Percentiles rank a stretch among this genome's conserved stretches.
Evolutionary conservation across 208 protist species (phyloP).

Genomic region (Trypanosoma vivax): DNA sequence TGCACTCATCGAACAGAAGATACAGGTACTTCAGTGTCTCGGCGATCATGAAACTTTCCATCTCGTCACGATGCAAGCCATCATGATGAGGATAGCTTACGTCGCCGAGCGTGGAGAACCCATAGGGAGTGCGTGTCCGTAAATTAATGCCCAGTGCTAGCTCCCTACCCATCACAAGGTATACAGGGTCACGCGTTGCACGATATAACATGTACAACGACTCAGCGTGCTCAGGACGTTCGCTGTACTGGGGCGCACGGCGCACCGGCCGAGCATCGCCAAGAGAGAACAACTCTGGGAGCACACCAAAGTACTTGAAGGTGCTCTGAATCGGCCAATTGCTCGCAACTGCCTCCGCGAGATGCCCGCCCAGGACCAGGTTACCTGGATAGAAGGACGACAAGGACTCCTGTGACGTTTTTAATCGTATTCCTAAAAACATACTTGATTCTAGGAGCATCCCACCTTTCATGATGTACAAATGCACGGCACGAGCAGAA

Average conservation of each 20-base stretch:
- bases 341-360: conserved; percentile 33
- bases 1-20: conserved; percentile 84
- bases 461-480: conserved; percentile 21
- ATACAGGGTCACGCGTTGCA: conserved; percentile 53
- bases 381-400: conserved; percentile 78
- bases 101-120: conserved; percentile 35
- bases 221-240: conserved; percentile 87
- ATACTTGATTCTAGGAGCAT: conserved; percentile 63
- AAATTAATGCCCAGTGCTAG: conserved; percentile 48
- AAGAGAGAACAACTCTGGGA: conserved; percentile 59
- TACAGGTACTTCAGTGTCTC: conserved; percentile 97
- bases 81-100: conserved; percentile 26
- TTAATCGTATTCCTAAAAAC: conserved; percentile 13
- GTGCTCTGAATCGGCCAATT: conserved; percentile 49
- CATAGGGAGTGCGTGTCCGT: conserved; percentile 40
- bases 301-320: conserved; percentile 54
- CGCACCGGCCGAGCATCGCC: background rate
- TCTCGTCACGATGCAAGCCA: conserved; percentile 38
- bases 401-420: conserved; percentile 44
- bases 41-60: conserved; percentile 92
- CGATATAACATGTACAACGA: conserved; percentile 74
- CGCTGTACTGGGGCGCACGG: conserved; percentile 31
- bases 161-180: conserved; percentile 58
- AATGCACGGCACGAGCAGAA: conserved; percentile 10
- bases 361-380: conserved; percentile 52